phyloP scores from a whole-genome alignment of 2,329 filamentous ascomycete genomes.

The Aspergillus jensenii region DNA sequence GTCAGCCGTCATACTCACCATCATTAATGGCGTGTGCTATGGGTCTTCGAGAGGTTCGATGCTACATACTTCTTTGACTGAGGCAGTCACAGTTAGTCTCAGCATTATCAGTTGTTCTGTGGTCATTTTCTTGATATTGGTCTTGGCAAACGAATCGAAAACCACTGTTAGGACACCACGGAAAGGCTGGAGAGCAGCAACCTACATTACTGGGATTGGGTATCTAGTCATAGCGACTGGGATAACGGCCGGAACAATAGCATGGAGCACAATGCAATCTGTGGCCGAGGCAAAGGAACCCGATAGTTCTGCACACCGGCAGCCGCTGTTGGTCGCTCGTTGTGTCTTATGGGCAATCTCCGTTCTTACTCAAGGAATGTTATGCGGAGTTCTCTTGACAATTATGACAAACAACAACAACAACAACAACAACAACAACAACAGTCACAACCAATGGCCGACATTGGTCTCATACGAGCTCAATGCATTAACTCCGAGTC shows the following conservation, averaged over 20 bases:
- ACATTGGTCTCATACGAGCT: constrained; percentile 25
- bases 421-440: constrained; percentile 7
- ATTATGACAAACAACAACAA: constrained; percentile 12
- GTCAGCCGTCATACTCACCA: constrained; percentile 25
- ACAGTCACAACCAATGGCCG: constrained; percentile 21
- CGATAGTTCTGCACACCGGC: neutral
- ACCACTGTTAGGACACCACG: constrained; percentile 10
- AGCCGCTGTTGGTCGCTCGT: constrained; percentile 33
- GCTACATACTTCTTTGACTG: constrained; percentile 17
- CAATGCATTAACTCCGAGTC: constrained; percentile 17
- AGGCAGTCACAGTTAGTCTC: constrained; percentile 25
- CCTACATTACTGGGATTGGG: constrained; percentile 20
- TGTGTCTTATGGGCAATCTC: constrained; percentile 37
- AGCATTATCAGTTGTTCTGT: constrained; percentile 26
- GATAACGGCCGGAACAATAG: constrained; percentile 29
- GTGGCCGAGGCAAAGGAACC: constrained; percentile 5
- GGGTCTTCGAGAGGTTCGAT: constrained; percentile 21
- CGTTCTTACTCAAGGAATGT: constrained; percentile 30
- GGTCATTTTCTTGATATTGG: constrained; percentile 19
- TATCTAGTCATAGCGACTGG: constrained; percentile 29
- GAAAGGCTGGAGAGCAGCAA: constrained; percentile 18
- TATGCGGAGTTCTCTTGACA: constrained; percentile 30
- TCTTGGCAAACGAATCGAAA: constrained; percentile 20
- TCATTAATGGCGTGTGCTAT: constrained; percentile 32
- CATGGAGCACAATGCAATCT: constrained; percentile 19